Conservation (phyloP, 1,139 yeast genomes). For the Scheffersomyces parashehatae region DNA sequence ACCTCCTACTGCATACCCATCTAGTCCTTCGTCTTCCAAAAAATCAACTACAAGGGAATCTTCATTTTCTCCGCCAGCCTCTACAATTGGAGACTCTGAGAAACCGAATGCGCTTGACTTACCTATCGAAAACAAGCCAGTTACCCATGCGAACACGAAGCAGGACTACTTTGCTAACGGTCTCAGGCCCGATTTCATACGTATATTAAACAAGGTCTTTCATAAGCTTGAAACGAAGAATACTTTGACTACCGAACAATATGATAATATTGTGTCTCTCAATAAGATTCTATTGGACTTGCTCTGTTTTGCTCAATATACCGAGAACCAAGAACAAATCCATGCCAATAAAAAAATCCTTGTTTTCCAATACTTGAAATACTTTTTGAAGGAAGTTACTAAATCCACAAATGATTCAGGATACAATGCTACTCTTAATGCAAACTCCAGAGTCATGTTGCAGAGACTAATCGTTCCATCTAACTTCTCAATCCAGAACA, state of each 20-base stretch:
- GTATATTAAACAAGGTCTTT: constrained; percentile 36
- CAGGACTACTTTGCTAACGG: constrained; percentile 27
- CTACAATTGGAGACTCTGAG: not conserved
- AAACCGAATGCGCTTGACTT: not conserved
- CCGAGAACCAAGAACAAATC: constrained; percentile 16
- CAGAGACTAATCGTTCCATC: constrained; percentile 41
- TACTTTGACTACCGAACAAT: constrained; percentile 35
- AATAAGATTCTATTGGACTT: constrained; percentile 31
- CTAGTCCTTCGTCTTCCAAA: constrained; percentile 13
- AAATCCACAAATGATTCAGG: constrained; percentile 16
- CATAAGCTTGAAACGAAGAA: constrained; percentile 36
- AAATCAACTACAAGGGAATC: constrained; percentile 12
- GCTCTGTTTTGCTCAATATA: constrained; percentile 21
- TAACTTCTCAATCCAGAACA: constrained; percentile 15
- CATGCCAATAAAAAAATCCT: constrained; percentile 26
- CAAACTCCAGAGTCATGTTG: constrained; percentile 18
- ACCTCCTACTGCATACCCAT: constrained; percentile 4
- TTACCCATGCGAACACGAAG: constrained; percentile 9
- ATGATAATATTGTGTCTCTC: constrained; percentile 33
- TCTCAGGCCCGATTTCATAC: constrained; percentile 30
- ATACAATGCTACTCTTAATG: not conserved
- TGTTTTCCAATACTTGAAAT: constrained; percentile 42
- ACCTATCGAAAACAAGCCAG: constrained; percentile 1
- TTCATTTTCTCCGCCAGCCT: constrained; percentile 7
- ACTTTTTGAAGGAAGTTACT: constrained; percentile 39